Conservation (phyloP, 768 basidiomycete genomes). For the Tylopilus subfusipes region DNA sequence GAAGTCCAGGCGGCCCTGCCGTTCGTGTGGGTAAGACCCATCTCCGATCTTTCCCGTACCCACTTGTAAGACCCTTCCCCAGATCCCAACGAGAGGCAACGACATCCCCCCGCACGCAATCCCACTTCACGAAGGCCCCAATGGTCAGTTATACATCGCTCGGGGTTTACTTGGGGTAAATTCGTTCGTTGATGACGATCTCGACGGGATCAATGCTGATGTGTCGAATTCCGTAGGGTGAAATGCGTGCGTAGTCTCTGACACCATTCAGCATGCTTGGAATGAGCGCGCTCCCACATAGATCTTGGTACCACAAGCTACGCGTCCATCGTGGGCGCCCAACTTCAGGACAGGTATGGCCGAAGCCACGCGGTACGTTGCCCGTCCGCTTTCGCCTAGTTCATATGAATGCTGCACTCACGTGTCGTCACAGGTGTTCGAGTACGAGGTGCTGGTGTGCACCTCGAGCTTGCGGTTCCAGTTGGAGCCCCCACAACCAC, state of each 20-base stretch:
- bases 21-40: constrained; percentile 14
- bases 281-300: neutral
- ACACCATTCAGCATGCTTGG: too few species aligned
- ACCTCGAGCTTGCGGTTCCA: constrained; percentile 18
- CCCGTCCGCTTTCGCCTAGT: neutral
- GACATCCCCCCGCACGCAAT: constrained; percentile 20
- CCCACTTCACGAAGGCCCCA: constrained; percentile 2
- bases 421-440: constrained; percentile 7
- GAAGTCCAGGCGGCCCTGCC: constrained; percentile 7
- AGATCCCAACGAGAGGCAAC: constrained; percentile 18
- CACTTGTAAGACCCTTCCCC: neutral
- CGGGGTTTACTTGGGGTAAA: constrained; percentile 15
- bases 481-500: neutral
- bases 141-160: constrained; percentile 20
- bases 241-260: constrained; percentile 14
- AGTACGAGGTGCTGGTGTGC: constrained; percentile 25
- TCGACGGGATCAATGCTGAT: constrained; percentile 6
- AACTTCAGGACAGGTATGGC: constrained; percentile 10
- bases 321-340: constrained; percentile 12
- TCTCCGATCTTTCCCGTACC: too few species aligned
- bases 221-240: constrained; percentile 7
- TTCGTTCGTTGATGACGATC: neutral
- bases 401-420: neutral
- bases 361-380: constrained; percentile 5
- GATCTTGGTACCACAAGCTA: constrained; percentile 16